Conservation (phyloP, 768 basidiomycete genomes). For the Trametes coccinea region DNA sequence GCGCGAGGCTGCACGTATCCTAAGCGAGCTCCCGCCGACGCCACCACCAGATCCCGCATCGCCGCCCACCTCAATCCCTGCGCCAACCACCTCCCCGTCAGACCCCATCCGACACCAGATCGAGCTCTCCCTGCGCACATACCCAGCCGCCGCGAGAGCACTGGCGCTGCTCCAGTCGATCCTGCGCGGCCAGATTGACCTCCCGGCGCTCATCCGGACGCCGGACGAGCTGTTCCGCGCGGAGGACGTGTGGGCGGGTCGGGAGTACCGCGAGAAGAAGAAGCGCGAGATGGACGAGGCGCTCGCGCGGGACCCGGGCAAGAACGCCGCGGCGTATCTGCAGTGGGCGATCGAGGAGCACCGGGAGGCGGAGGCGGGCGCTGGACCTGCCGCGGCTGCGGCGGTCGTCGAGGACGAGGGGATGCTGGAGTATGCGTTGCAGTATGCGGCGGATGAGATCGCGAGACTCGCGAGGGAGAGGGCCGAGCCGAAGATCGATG, state of each 20-base stretch:
- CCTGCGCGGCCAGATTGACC: conserved; percentile 36
- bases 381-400: conserved; percentile 7
- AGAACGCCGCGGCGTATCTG: conserved; percentile 32
- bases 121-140: conserved; percentile 21
- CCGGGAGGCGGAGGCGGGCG: conserved; percentile 28
- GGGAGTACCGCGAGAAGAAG: conserved; percentile 37
- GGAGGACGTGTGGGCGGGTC: conserved; percentile 38
- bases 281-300: conserved; percentile 27
- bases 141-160: conserved; percentile 23
- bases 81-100: not conserved
- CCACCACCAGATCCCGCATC: conserved; percentile 1
- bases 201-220: conserved; percentile 42
- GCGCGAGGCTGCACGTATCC: conserved; percentile 29
- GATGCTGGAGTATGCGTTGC: conserved; percentile 56
- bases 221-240: conserved; percentile 45
- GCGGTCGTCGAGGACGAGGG: conserved; percentile 43
- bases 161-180: conserved; percentile 25
- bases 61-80: not conserved
- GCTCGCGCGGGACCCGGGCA: conserved; percentile 35
- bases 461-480: conserved; percentile 36
- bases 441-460: conserved; percentile 56
- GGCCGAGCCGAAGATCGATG: conserved; percentile 12
- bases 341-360: conserved; percentile 34
- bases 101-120: conserved; percentile 22
- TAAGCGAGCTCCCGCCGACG: conserved; percentile 18